Conservation (phyloP, 208 protist species). For the Wallacemonas collosoma region DNA sequence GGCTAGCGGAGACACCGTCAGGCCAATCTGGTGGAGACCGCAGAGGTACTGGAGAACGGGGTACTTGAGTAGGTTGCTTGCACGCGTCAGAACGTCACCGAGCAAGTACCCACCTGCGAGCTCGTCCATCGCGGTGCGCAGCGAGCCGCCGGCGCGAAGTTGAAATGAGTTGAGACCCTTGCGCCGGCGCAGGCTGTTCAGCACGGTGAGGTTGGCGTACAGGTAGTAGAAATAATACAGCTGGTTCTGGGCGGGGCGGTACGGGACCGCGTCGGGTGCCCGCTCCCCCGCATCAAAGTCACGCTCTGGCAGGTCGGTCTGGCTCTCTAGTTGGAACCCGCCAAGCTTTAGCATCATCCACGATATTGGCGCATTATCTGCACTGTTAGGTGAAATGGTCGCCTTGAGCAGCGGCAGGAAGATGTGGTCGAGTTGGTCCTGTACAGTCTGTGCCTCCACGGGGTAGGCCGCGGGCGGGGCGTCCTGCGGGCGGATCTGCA, state of each 20-base stretch:
- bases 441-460: constrained; percentile 78
- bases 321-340: constrained; percentile 87
- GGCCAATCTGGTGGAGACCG: constrained; percentile 95
- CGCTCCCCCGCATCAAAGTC: constrained; percentile 65
- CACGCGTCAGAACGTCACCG: constrained; percentile 95
- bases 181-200: constrained; percentile 93
- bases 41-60: constrained; percentile 98
- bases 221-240: constrained; percentile 98
- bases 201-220: constrained; percentile 96
- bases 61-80: constrained; percentile 92
- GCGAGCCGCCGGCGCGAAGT: constrained; percentile 93
- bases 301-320: constrained; percentile 34
- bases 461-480: constrained; percentile 38
- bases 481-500: constrained; percentile 91
- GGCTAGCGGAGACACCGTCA: constrained; percentile 96
- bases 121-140: constrained; percentile 87
- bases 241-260: constrained; percentile 92
- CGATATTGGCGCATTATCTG: constrained; percentile 81
- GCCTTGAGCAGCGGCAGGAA: constrained; percentile 98
- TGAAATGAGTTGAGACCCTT: constrained; percentile 80
- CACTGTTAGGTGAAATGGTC: constrained; percentile 80
- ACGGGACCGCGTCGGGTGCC: constrained; percentile 63
- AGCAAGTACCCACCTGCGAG: constrained; percentile 95
- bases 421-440: constrained; percentile 96
- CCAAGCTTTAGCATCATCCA: constrained; percentile 90